Conservation (phyloP, 345 rosid genomes). For the Gossypium sturtianum region DNA sequence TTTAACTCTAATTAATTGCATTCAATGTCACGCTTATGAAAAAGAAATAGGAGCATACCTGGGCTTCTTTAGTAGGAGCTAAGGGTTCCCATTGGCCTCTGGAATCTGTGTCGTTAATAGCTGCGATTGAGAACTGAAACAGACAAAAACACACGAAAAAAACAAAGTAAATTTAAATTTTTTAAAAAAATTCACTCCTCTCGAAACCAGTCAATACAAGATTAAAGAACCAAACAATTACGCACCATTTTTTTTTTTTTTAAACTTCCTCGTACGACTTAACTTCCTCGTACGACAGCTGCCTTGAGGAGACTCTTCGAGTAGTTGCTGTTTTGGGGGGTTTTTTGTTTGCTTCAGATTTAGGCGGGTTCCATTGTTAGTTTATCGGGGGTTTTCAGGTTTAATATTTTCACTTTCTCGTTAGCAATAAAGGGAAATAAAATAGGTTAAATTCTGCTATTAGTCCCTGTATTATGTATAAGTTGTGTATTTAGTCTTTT, state of each 20-base stretch:
- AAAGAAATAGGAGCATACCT: slow-evolving; percentile 37
- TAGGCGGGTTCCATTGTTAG: slow-evolving; percentile 1
- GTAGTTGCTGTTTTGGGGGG: background rate
- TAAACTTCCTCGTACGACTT: background rate
- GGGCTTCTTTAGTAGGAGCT: slow-evolving; percentile 98
- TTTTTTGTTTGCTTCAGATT: slow-evolving; percentile 13
- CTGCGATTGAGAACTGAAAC: slow-evolving; percentile 81
- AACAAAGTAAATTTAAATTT: background rate
- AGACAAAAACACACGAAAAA: background rate
- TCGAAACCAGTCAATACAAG: background rate
- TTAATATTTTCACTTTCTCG: background rate
- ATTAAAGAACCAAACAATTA: background rate
- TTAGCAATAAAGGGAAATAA: background rate
- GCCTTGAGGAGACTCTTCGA: background rate
- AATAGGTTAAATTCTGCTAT: too few relatives aligned
- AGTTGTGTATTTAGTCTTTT: too few relatives aligned
- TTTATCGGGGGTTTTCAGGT: background rate
- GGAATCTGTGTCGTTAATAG: slow-evolving; percentile 90
- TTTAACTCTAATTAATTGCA: background rate
- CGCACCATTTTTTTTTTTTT: slow-evolving; percentile 11
- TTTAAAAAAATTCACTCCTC: background rate
- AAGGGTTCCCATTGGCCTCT: slow-evolving; percentile 88
- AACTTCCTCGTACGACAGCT: background rate
- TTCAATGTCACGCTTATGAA: background rate
- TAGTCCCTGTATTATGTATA: too few relatives aligned